Conservation (phyloP, 31 red algal species). For the Porphyra umbilicalis region DNA sequence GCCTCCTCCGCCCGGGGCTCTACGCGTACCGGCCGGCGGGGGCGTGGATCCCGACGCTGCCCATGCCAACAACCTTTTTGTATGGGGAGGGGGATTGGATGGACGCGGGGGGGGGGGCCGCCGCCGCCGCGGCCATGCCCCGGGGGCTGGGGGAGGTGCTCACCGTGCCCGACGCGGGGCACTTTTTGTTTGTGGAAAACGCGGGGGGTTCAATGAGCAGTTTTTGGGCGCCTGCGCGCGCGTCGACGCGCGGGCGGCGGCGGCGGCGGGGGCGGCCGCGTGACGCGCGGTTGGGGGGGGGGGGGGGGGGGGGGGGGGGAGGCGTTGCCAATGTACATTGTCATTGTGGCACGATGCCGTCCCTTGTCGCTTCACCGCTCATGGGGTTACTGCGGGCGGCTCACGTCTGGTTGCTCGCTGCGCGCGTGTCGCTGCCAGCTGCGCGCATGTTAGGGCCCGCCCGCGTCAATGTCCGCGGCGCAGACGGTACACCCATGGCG, state of each 20-base stretch:
- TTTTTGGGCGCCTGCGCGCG: neutral
- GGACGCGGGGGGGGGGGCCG: conserved; percentile 5
- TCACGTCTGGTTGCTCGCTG: too few relatives aligned
- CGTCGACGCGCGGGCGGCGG: neutral
- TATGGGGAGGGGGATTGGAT: conserved; percentile 96
- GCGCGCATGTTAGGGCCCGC: too few relatives aligned
- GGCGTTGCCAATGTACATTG: too few relatives aligned
- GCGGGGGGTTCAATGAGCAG: conserved; percentile 10
- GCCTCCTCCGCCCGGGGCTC: conserved; percentile 33
- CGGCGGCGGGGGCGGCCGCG: neutral
- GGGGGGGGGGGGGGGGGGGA: too few relatives aligned
- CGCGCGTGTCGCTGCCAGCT: too few relatives aligned
- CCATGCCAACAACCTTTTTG: conserved; percentile 49
- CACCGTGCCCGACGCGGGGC: conserved; percentile 24
- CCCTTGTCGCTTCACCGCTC: too few relatives aligned
- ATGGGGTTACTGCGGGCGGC: too few relatives aligned
- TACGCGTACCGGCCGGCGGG: conserved; percentile 35
- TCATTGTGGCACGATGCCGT: too few relatives aligned
- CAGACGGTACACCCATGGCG: too few relatives aligned
- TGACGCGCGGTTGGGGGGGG: too few relatives aligned
- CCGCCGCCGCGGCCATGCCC: conserved; percentile 4
- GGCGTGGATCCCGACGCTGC: neutral
- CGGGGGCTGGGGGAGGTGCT: conserved; percentile 5
- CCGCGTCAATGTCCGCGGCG: too few relatives aligned
- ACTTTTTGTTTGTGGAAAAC: conserved; percentile 59